Base-by-base conservation (phyloP, 306 rosid species). In the Ceratonia siliqua region DNA sequence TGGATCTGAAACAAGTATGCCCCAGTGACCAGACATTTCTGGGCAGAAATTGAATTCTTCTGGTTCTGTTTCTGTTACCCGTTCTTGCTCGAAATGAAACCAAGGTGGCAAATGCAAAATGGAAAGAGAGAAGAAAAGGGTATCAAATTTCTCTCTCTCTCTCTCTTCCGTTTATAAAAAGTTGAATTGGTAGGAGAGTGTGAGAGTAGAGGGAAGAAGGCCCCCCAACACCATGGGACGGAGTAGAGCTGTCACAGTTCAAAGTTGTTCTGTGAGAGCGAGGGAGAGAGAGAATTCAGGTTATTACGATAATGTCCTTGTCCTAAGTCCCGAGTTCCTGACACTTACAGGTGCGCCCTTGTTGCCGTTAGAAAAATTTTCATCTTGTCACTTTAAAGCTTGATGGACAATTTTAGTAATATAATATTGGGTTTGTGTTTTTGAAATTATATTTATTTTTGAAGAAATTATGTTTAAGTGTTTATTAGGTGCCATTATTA, bases 1-100 rank as follows among this genome's bases (percentile, higher is more conserved):
- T 86, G 95, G 99, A 94, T 94, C 99, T 83, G 99, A 94, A 78
- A 94, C 99, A 15, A 94, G 90, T 82, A 94, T 85, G 74, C 99
- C 99, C 75, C 95, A 90, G 54, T 88, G 95, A 39, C 95, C 88
- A 9, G 91, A 86, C 99, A 94, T 94, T 33, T 35, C 59, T 22
- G 20, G 0, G n/a, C n/a, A 24, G 13, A 14, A 20, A 20, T 2
- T 8, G 14, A 21, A 42, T 48, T 55, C 50, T 68, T 52, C 12
- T 52, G 72, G 54, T 58, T 73, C 48, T 39, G 35, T 21, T 42
- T 21, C 17, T 43, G 2, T 5, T 43, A 2, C 17, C 2, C 5
- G 11, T 28, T 5, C 9, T 21, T 10, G 55, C 52, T 45, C 14
- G 35, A 27, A 57, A 62, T 35, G 33, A 32, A 81, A 32, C 20